Conservation (phyloP, 1,284 basidiomycete genomes). For the Ustilago esculenta region DNA sequence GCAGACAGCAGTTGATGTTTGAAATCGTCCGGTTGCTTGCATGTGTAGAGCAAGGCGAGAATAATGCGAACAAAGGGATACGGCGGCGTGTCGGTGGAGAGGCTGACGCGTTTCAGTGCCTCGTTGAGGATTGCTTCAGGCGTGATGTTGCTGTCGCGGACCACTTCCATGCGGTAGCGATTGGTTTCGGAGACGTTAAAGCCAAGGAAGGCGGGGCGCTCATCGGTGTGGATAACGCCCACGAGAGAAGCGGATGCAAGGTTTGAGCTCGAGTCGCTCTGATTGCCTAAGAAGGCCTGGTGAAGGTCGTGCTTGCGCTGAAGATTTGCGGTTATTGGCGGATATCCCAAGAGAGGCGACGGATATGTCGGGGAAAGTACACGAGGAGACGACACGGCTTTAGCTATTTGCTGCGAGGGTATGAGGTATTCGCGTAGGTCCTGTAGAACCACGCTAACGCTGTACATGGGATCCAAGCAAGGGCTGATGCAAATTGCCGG, state of each 20-base stretch:
- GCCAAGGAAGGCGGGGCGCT: slow-evolving; percentile 33
- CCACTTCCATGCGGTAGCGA: slow-evolving; percentile 23
- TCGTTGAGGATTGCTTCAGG: slow-evolving; percentile 8
- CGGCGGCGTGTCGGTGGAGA: neutral
- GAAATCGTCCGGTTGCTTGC: slow-evolving; percentile 3
- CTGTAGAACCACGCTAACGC: slow-evolving; percentile 11
- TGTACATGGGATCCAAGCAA: neutral
- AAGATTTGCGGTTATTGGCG: slow-evolving; percentile 26
- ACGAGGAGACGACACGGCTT: neutral
- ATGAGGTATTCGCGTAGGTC: slow-evolving; percentile 32
- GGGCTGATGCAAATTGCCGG: slow-evolving; percentile 15
- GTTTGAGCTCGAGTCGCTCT: slow-evolving; percentile 1
- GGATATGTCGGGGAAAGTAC: slow-evolving; percentile 10
- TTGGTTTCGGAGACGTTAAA: slow-evolving; percentile 30
- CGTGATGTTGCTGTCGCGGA: neutral
- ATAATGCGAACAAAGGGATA: slow-evolving; percentile 13
- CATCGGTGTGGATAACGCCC: slow-evolving; percentile 23
- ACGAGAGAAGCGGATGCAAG: slow-evolving; percentile 8
- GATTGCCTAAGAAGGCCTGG: slow-evolving; percentile 28
- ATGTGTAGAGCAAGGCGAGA: slow-evolving; percentile 11
- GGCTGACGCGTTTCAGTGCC: slow-evolving; percentile 2
- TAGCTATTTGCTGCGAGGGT: neutral
- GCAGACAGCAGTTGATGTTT: slow-evolving; percentile 5
- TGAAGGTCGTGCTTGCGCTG: slow-evolving; percentile 29
- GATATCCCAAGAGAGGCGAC: slow-evolving; percentile 18